Evolutionary conservation across 805 yeast species (phyloP), one percentile per base, ranked within the genome.

Genomic region (Nakazawaea ishiwadae): DNA sequence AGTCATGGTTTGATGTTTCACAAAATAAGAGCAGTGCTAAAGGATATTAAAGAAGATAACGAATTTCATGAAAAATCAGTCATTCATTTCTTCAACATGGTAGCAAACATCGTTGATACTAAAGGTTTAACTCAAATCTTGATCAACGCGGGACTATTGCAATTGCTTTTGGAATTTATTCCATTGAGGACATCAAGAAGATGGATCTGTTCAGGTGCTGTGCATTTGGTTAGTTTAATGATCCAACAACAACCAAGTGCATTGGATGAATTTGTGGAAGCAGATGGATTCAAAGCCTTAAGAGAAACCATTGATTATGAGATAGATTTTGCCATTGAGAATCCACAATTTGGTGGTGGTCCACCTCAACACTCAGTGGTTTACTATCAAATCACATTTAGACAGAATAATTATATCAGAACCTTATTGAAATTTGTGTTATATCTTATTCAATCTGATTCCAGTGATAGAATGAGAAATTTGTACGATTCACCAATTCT

Each of bases 401-500:
- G 79, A 45, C 88, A 84, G 51, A 75, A 80, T 7, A 71, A 77
- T 31, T 68, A 74, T 46, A 62, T 81, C n/a, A 66, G 76, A 46
- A 71, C 79, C 31, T 56, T 84, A 37, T 60, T 88, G 50, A 84
- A 79, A 46, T 69, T 89, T 19, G 79, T 82, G 0, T 60, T 77
- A 17, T 73, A 79, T 47, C 59, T 89, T 35, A 68, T 90, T 31
- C 77, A 76, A 42, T 71, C 80, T n/a, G 88, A 86, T 39, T 75
- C 83, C 4, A 93, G 95, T 31, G 96, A 89, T 55, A 70, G 93
- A 44, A 75, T 88, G 53, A 75, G 96, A 57, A 87, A 87, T 48
- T 60, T 91, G 30, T 85, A 87, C 52, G 98, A 91, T 53, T 85
- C 96, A 0, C 80, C 89, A 0, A 63, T 91, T n/a, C 60, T 90